Evolutionary conservation across 305 asterid genomes (phyloP).

Genomic region (Solanum hybrid): DNA sequence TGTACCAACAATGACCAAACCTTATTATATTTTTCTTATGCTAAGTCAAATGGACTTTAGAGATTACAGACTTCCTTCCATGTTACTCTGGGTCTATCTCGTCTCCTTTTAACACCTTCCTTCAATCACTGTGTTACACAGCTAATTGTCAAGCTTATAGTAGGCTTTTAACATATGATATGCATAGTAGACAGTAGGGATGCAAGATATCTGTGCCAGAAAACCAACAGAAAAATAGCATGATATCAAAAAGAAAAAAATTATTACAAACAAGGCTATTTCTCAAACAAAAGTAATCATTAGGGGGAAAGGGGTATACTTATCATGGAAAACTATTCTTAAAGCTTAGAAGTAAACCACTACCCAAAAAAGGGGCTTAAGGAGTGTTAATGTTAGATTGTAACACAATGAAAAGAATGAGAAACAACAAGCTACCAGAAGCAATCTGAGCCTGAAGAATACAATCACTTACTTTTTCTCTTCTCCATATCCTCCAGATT

Average conservation of each 20-base stretch:
- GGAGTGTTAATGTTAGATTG: background rate
- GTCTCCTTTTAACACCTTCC: background rate
- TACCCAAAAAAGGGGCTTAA: background rate
- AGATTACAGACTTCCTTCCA: background rate
- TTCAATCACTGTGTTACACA: background rate
- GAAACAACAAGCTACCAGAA: background rate
- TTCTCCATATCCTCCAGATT: slow-evolving; percentile 71
- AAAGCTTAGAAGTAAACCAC: background rate
- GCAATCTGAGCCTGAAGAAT: background rate
- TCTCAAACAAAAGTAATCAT: background rate
- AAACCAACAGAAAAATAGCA: background rate
- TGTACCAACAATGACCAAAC: background rate
- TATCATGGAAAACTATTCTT: background rate
- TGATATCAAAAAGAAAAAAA: background rate
- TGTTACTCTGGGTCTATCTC: background rate
- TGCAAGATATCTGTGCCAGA: background rate
- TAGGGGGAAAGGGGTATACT: background rate
- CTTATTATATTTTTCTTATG: background rate
- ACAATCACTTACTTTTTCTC: slow-evolving; percentile 56
- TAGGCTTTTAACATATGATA: background rate
- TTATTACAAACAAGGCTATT: background rate
- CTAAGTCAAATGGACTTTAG: background rate
- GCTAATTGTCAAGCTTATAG: background rate
- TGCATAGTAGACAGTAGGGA: background rate
- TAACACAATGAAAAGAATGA: background rate